A percentile compares a stretch with the other conserved stretches of the same genome.
Evolutionary conservation across 2,329 filamentous ascomycete genomes (phyloP).

Genomic region (Venturia carpophila): DNA sequence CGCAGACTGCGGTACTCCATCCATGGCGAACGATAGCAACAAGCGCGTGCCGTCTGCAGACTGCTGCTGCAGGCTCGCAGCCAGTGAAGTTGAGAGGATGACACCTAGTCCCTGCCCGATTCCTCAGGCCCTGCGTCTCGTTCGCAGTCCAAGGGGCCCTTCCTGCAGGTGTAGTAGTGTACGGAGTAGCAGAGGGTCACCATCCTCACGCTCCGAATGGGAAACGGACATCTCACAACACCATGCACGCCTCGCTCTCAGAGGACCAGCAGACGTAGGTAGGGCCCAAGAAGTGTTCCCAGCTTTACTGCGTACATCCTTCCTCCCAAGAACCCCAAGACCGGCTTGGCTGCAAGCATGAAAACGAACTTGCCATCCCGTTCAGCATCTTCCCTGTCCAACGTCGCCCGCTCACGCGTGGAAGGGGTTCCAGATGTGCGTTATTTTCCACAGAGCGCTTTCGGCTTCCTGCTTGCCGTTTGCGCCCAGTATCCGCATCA

Average conservation of each 20-base stretch:
- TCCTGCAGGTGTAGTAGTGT: no score
- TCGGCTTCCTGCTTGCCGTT: not conserved
- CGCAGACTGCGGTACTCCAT: not conserved
- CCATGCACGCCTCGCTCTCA: not conserved
- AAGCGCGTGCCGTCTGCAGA: not conserved
- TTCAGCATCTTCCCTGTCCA: not conserved
- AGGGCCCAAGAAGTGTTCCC: not conserved
- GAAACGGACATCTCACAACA: not conserved
- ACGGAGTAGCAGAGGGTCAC: not conserved
- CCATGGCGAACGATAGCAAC: not conserved
- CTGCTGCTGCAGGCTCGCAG: not conserved
- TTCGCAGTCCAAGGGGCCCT: not conserved
- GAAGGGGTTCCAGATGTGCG: not conserved
- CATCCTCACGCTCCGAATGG: not conserved
- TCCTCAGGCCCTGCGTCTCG: not conserved
- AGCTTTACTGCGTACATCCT: not conserved
- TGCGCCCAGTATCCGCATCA: no score
- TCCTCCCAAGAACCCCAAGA: not conserved
- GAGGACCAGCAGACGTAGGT: not conserved
- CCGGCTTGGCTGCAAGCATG: not conserved
- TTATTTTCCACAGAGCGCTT: not conserved
- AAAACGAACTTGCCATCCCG: not conserved
- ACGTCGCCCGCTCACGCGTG: not conserved
- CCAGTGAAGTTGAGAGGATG: not conserved
- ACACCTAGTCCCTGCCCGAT: not conserved